Evolutionary conservation across 768 basidiomycete genomes (phyloP), one percentile per base, ranked within the genome.

Genomic region (Dentipellis sp.): DNA sequence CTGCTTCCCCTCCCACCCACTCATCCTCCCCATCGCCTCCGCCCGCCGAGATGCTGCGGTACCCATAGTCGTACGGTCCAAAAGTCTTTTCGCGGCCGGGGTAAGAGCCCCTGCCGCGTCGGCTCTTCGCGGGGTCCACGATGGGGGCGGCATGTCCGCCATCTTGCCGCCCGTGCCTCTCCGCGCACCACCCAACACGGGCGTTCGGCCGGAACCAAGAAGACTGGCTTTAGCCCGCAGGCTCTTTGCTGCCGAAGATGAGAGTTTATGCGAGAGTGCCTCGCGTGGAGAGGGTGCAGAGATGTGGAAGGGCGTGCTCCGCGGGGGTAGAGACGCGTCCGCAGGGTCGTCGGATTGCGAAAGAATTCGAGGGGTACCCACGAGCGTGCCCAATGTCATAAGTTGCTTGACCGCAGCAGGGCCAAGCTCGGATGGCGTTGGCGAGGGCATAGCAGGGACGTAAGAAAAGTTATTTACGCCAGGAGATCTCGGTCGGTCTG

Each of bases 311-410:
- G 88, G 83, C 10, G 84, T 84, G 50, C 70, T 76, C 5, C 79
- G 75, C 14, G 74, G 69, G 8, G 70, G 71, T 50, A 72, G 60
- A 9, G 65, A 61, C 9, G 60, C 55, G 54, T 78, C 77, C 2
- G 71, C 67, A 4, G 77, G 72, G 61, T 87, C 80, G 37, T 83
- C 78, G 10, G 77, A 71, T 62, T 79, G 74, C 10, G 83, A 82
- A 60, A 98, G 79, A 4, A 97, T 78, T 53, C 95, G 85, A 3
- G 97, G 97, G 9, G 97, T 98, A 14, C 90, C 86, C 60, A 86
- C 83, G 21, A 98, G 76, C 11, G 92, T 94, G 1, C 97, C 97
- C 93, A 92, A 94, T 11, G 97, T 99, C 88, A 98, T 93, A 14
- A 99, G 80, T 62, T 97, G 86, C 64, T 93, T 92, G 52, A 98